Evolutionary conservation across 23 red algal genomes (phyloP).

Genomic region (Cyanidioschyzon merolae): DNA sequence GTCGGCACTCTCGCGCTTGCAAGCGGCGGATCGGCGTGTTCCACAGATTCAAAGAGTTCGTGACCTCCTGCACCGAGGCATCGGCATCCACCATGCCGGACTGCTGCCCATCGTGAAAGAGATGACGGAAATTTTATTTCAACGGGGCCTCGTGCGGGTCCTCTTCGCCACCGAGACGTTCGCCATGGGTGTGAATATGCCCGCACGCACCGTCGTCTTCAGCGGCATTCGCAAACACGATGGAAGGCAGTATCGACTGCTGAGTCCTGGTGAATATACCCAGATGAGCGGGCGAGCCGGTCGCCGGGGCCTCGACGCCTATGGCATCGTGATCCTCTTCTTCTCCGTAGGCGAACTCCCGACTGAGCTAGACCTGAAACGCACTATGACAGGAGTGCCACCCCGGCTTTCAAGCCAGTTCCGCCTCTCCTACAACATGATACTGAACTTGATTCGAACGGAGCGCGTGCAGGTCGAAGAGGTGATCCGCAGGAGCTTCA

Average conservation of each 20-base stretch:
- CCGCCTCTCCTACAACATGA: slow-evolving; percentile 97
- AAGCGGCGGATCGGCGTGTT: slow-evolving; percentile 15
- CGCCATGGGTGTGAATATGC: slow-evolving; percentile 98
- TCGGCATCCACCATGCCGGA: slow-evolving; percentile 72
- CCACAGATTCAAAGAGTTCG: slow-evolving; percentile 42
- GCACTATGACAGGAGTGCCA: slow-evolving; percentile 50
- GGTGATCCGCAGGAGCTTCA: slow-evolving; percentile 82
- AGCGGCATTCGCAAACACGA: slow-evolving; percentile 72
- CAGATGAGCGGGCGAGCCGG: slow-evolving; percentile 97
- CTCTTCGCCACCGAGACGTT: slow-evolving; percentile 99
- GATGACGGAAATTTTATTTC: slow-evolving; percentile 87
- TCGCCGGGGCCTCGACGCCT: slow-evolving; percentile 74
- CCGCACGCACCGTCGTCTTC: slow-evolving; percentile 85
- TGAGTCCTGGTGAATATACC: slow-evolving; percentile 84
- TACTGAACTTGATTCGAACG: slow-evolving; percentile 86
- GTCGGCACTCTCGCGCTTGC: slow-evolving; percentile 13
- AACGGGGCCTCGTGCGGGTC: slow-evolving; percentile 52
- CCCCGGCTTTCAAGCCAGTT: slow-evolving; percentile 62
- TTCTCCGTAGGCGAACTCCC: slow-evolving; percentile 55
- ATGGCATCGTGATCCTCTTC: slow-evolving; percentile 22
- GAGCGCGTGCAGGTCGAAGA: slow-evolving; percentile 93
- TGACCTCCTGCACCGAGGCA: slow-evolving; percentile 70
- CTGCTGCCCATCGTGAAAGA: slow-evolving; percentile 65
- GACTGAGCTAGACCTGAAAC: slow-evolving; percentile 47
- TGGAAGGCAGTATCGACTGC: slow-evolving; percentile 36